Evolutionary conservation across 176 grass and related monocot species (phyloP).

Genomic region (Zoysia japonica): DNA sequence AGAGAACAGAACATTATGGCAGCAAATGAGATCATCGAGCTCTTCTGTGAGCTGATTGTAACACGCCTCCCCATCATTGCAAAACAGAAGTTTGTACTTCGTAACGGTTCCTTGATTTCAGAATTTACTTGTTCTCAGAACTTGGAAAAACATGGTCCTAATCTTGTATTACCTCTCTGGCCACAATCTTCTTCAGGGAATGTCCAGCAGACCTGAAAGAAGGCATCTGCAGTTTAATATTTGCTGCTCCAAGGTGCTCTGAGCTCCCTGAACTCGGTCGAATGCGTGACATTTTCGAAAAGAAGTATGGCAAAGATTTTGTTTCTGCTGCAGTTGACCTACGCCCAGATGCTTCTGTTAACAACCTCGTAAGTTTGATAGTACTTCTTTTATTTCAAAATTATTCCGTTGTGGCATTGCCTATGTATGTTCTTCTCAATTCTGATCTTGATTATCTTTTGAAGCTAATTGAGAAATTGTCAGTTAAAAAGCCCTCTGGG

Average conservation of each 20-base stretch:
- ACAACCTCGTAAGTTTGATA: slow-evolving; percentile 64
- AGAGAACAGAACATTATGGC: slow-evolving; percentile 91
- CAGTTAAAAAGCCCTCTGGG: slow-evolving; percentile 83
- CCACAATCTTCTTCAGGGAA: slow-evolving; percentile 56
- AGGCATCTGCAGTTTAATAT: slow-evolving; percentile 97
- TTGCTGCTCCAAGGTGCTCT: slow-evolving; percentile 89
- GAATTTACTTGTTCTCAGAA: slow-evolving; percentile 1
- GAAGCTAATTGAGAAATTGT: slow-evolving; percentile 96
- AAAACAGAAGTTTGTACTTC: slow-evolving; percentile 75
- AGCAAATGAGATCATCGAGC: slow-evolving; percentile 88
- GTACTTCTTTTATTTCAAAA: not conserved
- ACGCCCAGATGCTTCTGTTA: slow-evolving; percentile 75
- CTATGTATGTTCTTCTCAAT: slow-evolving; percentile 25
- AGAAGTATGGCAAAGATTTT: slow-evolving; percentile 96
- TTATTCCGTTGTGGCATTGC: not conserved
- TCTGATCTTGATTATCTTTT: slow-evolving; percentile 36
- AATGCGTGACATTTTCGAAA: slow-evolving; percentile 79
- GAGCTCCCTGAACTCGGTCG: slow-evolving; percentile 86
- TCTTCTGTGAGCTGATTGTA: slow-evolving; percentile 94
- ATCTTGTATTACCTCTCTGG: not conserved
- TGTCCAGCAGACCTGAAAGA: slow-evolving; percentile 92
- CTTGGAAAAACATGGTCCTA: slow-evolving; percentile 20
- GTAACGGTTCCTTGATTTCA: not conserved
- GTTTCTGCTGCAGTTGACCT: slow-evolving; percentile 78
- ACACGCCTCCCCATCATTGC: slow-evolving; percentile 80